phyloP scores from a whole-genome alignment of 2,329 filamentous ascomycete genomes.

The Ceratocystis colombiana region DNA sequence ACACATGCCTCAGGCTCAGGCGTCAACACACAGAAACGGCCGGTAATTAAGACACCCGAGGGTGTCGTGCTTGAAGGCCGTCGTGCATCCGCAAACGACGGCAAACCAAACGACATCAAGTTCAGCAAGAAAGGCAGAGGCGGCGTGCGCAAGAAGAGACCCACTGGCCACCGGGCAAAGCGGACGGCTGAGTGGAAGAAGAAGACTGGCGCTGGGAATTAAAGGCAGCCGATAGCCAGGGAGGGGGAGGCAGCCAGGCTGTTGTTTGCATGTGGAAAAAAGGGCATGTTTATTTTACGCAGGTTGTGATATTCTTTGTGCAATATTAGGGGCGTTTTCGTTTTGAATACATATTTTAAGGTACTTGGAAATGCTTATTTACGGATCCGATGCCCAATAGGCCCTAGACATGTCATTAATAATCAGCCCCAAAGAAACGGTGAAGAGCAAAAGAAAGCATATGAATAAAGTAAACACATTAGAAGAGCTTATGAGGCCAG shows the following conservation, averaged over 20 bases:
- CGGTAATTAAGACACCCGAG: constrained; percentile 50
- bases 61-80: constrained; percentile 72
- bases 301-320: constrained; percentile 9
- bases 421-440: neutral
- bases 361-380: neutral
- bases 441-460: constrained; percentile 1
- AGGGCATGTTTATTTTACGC: neutral
- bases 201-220: constrained; percentile 28
- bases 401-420: neutral
- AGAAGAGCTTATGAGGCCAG: neutral
- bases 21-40: constrained; percentile 26
- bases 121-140: constrained; percentile 46
- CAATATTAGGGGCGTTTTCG: constrained; percentile 9
- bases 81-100: constrained; percentile 57
- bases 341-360: constrained; percentile 17
- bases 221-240: neutral
- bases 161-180: constrained; percentile 35
- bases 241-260: neutral
- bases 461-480: constrained; percentile 4
- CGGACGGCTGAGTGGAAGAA: constrained; percentile 41
- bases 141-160: constrained; percentile 33
- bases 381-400: too few species aligned
- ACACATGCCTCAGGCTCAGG: constrained; percentile 25
- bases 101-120: constrained; percentile 52
- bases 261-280: constrained; percentile 3